Evolutionary conservation across 2,329 filamentous ascomycete species (phyloP).

Genomic region (Podosphaera aphanis): DNA sequence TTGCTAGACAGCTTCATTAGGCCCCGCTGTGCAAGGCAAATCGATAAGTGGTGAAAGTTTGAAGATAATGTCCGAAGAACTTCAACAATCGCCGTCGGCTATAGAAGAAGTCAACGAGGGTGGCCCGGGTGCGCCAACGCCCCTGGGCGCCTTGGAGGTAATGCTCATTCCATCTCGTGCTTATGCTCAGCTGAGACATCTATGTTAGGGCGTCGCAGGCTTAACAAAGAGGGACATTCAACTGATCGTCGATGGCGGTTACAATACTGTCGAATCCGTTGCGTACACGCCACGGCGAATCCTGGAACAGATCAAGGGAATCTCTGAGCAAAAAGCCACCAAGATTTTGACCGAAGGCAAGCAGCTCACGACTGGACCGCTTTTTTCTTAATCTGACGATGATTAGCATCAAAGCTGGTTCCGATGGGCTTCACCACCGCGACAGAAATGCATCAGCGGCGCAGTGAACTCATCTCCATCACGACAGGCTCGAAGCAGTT

Average conservation of each 20-base stretch:
- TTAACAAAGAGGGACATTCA: slow-evolving; percentile 92
- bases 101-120: slow-evolving; percentile 52
- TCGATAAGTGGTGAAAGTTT: too few species aligned
- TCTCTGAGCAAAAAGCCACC: slow-evolving; percentile 85
- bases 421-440: slow-evolving; percentile 98
- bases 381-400: slow-evolving; percentile 2
- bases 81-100: slow-evolving; percentile 42
- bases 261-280: slow-evolving; percentile 84
- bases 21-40: too few species aligned
- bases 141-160: slow-evolving; percentile 69
- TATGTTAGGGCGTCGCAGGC: slow-evolving; percentile 57
- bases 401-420: slow-evolving; percentile 69
- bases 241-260: slow-evolving; percentile 73
- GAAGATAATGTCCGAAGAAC: slow-evolving; percentile 15
- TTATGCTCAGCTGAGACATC: neutral
- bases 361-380: neutral
- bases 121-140: slow-evolving; percentile 82
- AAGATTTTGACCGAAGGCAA: slow-evolving; percentile 76
- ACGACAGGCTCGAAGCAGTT: slow-evolving; percentile 95
- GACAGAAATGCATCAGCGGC: slow-evolving; percentile 92
- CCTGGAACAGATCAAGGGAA: slow-evolving; percentile 89
- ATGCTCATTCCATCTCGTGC: neutral
- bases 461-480: slow-evolving; percentile 92
- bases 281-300: slow-evolving; percentile 71
- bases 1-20: too few species aligned